Evolutionary conservation across 805 yeast genomes (phyloP), one percentile per base, ranked within the genome.

Genomic region (Ogataea polymorpha): DNA sequence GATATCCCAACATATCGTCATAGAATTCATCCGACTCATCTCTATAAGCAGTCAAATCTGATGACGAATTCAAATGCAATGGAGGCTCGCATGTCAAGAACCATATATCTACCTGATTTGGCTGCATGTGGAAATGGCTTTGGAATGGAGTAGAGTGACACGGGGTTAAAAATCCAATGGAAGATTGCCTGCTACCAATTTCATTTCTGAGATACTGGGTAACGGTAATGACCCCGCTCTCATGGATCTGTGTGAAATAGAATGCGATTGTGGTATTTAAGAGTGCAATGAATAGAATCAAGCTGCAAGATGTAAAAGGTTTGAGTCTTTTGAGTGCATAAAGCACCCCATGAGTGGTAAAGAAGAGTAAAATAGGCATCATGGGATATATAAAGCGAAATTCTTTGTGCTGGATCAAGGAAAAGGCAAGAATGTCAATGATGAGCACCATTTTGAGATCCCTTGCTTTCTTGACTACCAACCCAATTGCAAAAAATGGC

Each of bases 71-170:
- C 12, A 70, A 49, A 41, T 72, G 73, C 14, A 80, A 58, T 1
- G 99, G 98, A 0, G 99, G 99, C 42, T 88, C 95, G 61, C 99
- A 93, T 0, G 96, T 79, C 29, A 93, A 66, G 40, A 82, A 81
- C 95, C 96, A 86, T 1, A 80, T 54, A n/a, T 61, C 46, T 10
- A 75, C 72, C 1, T 58, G 51, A 2, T 53, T 52, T 13, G 66
- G 58, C 8, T 67, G 59, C 16, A 85, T 65, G 55, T 90, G 96
- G 29, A 93, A 63, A 57, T 84, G 80, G 18, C 93, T 77, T 56
- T 88, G 96, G 80, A 93, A 86, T 2, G 99, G 99, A 0, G 97
- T 91, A 0, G 98, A 90, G 61, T 93, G 99, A 55, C 99, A 93
- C 0, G 99, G 99, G 57, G 90, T 88, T 12, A 93, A 61, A 51